Evolutionary conservation across 2,329 filamentous ascomycete genomes (phyloP).

Genomic region (Colletotrichum musae): DNA sequence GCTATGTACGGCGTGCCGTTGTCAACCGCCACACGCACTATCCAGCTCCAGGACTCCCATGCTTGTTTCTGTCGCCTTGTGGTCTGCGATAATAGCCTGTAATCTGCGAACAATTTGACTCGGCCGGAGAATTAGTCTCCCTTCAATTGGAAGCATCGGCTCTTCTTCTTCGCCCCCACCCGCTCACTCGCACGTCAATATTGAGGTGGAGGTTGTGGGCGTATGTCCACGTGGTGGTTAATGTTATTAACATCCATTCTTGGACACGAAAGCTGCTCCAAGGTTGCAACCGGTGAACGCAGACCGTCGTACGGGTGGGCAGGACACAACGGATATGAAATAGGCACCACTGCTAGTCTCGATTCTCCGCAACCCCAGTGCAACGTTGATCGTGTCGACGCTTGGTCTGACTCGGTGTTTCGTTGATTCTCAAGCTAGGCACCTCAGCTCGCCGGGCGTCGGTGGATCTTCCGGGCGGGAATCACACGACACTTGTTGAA

Average conservation of each 20-base stretch:
- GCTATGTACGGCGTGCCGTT: not conserved
- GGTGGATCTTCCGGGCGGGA: constrained; percentile 29
- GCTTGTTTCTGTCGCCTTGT: not conserved
- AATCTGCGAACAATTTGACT: constrained; percentile 15
- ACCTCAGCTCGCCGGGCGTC: constrained; percentile 29
- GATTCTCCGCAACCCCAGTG: constrained; percentile 19
- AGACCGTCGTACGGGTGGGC: not conserved
- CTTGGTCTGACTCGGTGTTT: not conserved
- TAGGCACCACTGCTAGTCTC: not conserved
- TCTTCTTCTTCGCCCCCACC: not conserved
- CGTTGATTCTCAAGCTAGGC: constrained; percentile 1
- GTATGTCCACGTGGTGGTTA: constrained; percentile 13
- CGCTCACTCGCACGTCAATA: constrained; percentile 11
- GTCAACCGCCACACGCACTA: not conserved
- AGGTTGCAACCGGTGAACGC: constrained; percentile 14
- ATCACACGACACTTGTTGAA: not conserved
- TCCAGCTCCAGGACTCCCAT: constrained; percentile 30
- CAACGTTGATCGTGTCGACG: constrained; percentile 7
- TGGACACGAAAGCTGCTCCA: constrained; percentile 13
- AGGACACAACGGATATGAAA: not conserved
- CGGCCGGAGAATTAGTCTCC: constrained; percentile 27
- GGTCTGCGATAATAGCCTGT: not conserved
- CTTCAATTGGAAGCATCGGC: constrained; percentile 24
- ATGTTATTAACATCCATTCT: constrained; percentile 11
- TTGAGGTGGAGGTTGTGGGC: constrained; percentile 10